Percentiles rank a stretch among this genome's conserved stretches.
Conservation (phyloP, 192 early-diverging fungal species). For the Coemansia sp. region DNA sequence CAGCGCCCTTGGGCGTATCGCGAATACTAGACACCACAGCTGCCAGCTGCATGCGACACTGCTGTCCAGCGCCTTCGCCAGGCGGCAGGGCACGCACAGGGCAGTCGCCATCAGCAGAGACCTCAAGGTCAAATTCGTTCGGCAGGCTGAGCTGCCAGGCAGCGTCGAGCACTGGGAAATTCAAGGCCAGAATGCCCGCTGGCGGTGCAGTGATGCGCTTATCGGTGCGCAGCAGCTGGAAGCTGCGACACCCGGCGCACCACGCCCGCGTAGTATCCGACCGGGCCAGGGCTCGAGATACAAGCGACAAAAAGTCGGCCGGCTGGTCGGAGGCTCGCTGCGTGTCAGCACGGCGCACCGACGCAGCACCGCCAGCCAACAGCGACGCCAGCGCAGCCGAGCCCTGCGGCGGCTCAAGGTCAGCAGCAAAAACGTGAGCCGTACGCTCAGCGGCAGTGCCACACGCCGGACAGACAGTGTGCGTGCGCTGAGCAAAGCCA, state of each 20-base stretch:
- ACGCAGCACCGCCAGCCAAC: conserved; percentile 48
- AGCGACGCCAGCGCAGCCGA: conserved; percentile 32
- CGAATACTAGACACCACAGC: conserved; percentile 51
- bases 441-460: conserved; percentile 60
- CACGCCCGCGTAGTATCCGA: conserved; percentile 64
- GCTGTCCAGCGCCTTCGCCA: neutral
- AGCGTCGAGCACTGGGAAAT: conserved; percentile 60
- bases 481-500: conserved; percentile 36
- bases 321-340: conserved; percentile 8
- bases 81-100: conserved; percentile 14
- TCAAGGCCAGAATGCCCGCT: conserved; percentile 70
- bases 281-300: conserved; percentile 22
- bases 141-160: neutral
- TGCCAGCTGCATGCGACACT: conserved; percentile 20
- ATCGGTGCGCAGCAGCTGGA: conserved; percentile 75
- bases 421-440: conserved; percentile 79
- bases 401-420: conserved; percentile 74
- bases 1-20: conserved; percentile 38
- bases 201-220: conserved; percentile 72
- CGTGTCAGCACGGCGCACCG: conserved; percentile 37
- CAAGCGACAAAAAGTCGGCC: conserved; percentile 28
- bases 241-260: conserved; percentile 82
- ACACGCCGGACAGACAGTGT: conserved; percentile 68
- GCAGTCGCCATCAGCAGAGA: neutral
- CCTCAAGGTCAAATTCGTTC: neutral